phyloP scores from a whole-genome alignment of 1,284 basidiomycete species.

The Microbotryomycetes sp. region DNA sequence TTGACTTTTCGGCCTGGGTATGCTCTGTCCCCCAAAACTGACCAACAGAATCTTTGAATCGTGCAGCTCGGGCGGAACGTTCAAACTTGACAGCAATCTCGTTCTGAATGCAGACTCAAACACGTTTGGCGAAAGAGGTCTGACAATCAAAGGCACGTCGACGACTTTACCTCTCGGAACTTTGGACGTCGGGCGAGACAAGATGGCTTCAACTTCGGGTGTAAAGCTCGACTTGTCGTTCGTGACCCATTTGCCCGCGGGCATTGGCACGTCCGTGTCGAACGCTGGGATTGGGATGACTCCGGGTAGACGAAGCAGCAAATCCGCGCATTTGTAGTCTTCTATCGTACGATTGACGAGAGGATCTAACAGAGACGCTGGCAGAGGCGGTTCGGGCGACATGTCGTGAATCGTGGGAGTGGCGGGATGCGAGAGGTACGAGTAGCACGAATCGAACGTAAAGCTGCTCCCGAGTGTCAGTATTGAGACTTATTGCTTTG shows the following conservation, averaged over 20 bases:
- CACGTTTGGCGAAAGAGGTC: slow-evolving; percentile 46
- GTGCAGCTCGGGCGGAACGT: slow-evolving; percentile 52
- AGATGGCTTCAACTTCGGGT: slow-evolving; percentile 43
- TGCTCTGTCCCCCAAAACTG: slow-evolving; percentile 68
- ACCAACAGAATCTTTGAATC: slow-evolving; percentile 55
- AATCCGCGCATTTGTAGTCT: slow-evolving; percentile 64
- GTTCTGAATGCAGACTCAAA: slow-evolving; percentile 46
- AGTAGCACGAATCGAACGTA: slow-evolving; percentile 72
- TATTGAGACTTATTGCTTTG: background rate
- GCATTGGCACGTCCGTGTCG: slow-evolving; percentile 45
- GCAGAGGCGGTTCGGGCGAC: slow-evolving; percentile 51
- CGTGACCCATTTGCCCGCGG: slow-evolving; percentile 59
- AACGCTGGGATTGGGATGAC: slow-evolving; percentile 68
- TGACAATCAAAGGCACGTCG: slow-evolving; percentile 59
- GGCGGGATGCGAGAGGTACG: slow-evolving; percentile 55
- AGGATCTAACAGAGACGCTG: slow-evolving; percentile 49
- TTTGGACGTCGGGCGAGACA: slow-evolving; percentile 21
- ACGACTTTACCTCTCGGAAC: slow-evolving; percentile 39
- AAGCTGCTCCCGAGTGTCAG: slow-evolving; percentile 49
- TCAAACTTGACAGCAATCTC: slow-evolving; percentile 51
- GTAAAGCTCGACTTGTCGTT: slow-evolving; percentile 46
- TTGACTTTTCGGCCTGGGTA: slow-evolving; percentile 49
- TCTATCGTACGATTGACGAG: slow-evolving; percentile 55
- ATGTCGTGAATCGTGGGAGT: slow-evolving; percentile 37
- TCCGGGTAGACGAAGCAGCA: slow-evolving; percentile 62